Evolutionary conservation across 176 grass and related monocot genomes (phyloP), one percentile per base, ranked within the genome.

Genomic region (Melocanna baccifera): DNA sequence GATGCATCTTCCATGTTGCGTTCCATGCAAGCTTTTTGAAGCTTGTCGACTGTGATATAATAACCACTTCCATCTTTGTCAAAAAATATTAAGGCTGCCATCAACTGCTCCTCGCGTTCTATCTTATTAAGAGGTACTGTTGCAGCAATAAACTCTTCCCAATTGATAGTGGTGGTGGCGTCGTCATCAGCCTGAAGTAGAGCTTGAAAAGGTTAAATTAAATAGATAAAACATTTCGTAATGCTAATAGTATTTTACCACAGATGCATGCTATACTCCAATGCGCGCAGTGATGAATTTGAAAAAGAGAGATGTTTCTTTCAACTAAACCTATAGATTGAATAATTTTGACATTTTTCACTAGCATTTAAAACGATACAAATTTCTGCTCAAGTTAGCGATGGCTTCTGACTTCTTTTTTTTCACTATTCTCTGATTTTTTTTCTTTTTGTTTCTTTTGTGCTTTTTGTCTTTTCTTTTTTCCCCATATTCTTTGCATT

Each of bases 141-240:
- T 58, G 85, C 91, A 75, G 91, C 91, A 75, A 91, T 88, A 75
- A 97, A 97, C 68, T 93, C 94, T 77, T 83, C 89, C 47, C 80
- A 93, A 34, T 84, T 86, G 34, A 93, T 77, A 10, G 83, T 89
- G 51, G 74, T 83, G 46, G 50, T 82, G 40, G 34, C 85, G 64
- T 90, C 88, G 20, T 87, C 78, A 81, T 91, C 91, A 71, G 84
- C 81, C 89, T 97, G 76, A 42, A 82, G 42, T 51, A 86, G n/a
- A 37, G 65, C 28, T 81, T 28, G 12, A 48, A 62, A 48, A 50
- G 8, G 25, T 63, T 26, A 30, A 30, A 30, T 30, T 52, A 70
- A 23, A 57, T 67, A 55, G 19, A 40, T 55, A 55, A 41, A 57
- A 1, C 1, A 45, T 58, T 69, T 69, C 2, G 34, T 19, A 46